Evolutionary conservation across 2,329 filamentous ascomycete genomes (phyloP).

Genomic region (Fusarium marasasianum): DNA sequence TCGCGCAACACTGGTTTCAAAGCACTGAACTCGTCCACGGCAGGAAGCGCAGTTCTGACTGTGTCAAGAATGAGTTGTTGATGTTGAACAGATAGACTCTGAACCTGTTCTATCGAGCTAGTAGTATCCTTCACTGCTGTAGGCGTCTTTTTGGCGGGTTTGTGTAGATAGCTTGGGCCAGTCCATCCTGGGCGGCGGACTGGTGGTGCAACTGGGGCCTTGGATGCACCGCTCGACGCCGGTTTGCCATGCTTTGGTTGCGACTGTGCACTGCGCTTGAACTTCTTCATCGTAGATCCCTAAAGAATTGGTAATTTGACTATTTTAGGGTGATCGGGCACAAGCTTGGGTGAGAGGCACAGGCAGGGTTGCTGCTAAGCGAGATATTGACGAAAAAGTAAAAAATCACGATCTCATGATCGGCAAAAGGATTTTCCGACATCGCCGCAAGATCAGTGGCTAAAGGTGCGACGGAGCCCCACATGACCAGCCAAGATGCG

Average conservation of each 20-base stretch:
- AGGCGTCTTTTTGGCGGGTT: neutral
- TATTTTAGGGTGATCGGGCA: no score
- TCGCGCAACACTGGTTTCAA: neutral
- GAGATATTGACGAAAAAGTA: neutral
- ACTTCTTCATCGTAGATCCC: neutral
- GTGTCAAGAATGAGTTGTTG: constrained; percentile 16
- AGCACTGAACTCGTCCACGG: neutral
- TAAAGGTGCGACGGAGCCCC: no score
- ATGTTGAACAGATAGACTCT: neutral
- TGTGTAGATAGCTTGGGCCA: constrained; percentile 9
- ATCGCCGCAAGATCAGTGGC: neutral
- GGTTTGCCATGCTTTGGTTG: constrained; percentile 16
- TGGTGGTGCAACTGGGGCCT: constrained; percentile 5
- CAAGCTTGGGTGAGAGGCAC: neutral
- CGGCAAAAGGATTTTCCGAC: constrained; percentile 7
- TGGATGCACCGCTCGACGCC: neutral
- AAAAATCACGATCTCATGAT: neutral
- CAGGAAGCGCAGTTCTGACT: constrained; percentile 5
- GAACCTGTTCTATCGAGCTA: neutral
- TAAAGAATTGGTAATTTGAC: neutral
- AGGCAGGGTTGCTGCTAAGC: neutral
- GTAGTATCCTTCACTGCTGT: neutral
- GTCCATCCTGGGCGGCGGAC: constrained; percentile 9
- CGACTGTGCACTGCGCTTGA: constrained; percentile 9
- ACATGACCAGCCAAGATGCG: no score